These are phyloP conservation scores for Fusarium hostae DNA, from an alignment of 2,329 filamentous ascomycete genomes.

Conservation along the genomic window DNA sequence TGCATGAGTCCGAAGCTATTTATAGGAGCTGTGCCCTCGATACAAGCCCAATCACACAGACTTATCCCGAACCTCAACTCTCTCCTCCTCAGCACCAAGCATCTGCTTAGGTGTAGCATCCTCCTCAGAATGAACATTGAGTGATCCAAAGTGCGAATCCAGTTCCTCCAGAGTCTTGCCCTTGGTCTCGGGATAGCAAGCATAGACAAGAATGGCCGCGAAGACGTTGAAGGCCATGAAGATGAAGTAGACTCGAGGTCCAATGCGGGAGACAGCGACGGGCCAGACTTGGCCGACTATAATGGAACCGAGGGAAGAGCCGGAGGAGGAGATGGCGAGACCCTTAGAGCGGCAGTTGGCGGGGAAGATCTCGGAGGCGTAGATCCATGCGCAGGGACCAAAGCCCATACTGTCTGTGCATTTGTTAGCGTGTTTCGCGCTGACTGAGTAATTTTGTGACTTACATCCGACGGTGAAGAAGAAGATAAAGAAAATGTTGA, in stretches of 20 bases:
- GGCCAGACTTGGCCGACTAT: conserved; percentile 23
- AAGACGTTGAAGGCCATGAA: conserved; percentile 23
- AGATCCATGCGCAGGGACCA: conserved; percentile 17
- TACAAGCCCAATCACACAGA: background rate
- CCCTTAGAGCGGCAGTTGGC: conserved; percentile 22
- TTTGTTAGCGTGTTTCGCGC: accelerated
- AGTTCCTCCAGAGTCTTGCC: conserved; percentile 15
- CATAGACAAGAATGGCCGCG: conserved; percentile 9
- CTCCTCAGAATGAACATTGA: conserved; percentile 19
- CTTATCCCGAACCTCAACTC: background rate
- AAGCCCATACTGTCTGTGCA: conserved; percentile 19
- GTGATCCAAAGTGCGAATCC: conserved; percentile 18
- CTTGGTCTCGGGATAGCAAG: conserved; percentile 20
- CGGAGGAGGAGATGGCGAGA: conserved; percentile 15
- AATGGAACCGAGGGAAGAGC: conserved; percentile 12
- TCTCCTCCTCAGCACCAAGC: conserved; percentile 8
- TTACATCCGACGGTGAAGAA: conserved; percentile 21
- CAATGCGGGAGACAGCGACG: background rate
- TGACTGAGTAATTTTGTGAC: accelerated
- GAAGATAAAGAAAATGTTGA: conserved; percentile 24
- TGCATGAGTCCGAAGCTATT: background rate
- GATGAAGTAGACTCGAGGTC: conserved; percentile 13
- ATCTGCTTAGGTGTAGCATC: conserved; percentile 21
- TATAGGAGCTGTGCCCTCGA: accelerated
- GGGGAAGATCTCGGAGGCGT: conserved; percentile 23